Conservation (phyloP, 208 protist genomes). For the Trypanosoma boissoni region DNA sequence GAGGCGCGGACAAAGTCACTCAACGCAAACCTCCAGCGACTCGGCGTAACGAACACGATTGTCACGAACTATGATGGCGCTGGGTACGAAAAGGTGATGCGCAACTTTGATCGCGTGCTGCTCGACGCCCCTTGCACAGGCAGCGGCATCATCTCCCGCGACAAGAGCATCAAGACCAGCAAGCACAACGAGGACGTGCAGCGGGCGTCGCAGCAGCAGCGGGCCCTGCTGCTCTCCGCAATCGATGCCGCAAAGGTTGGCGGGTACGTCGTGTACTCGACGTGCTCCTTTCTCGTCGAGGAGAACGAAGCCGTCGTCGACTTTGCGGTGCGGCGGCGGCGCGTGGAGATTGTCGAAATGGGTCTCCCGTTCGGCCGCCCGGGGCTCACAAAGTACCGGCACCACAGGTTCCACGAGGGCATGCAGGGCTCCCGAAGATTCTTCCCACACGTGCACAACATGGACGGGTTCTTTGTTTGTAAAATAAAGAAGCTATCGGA, state of each 20-base stretch:
- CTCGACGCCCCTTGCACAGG: conserved; percentile 99
- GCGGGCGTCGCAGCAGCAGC: conserved; percentile 92
- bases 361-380: conserved; percentile 94
- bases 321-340: conserved; percentile 94
- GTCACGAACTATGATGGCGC: conserved; percentile 96
- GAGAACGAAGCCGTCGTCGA: conserved; percentile 99
- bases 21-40: conserved; percentile 95
- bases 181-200: conserved; percentile 94
- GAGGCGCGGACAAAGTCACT: conserved; percentile 94
- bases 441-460: conserved; percentile 99
- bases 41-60: conserved; percentile 94
- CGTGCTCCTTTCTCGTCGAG: conserved; percentile 96
- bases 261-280: conserved; percentile 98
- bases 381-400: conserved; percentile 88
- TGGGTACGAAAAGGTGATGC: conserved; percentile 88
- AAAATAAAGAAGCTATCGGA: conserved; percentile 95
- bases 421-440: conserved; percentile 74
- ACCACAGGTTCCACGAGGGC: conserved; percentile 77
- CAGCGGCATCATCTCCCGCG: conserved; percentile 98
- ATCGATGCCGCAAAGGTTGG: conserved; percentile 97
- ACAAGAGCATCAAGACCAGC: conserved; percentile 95
- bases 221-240: conserved; percentile 95
- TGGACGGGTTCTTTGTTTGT: conserved; percentile 99
- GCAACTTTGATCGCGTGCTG: conserved; percentile 89
- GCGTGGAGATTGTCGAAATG: conserved; percentile 93